A percentile compares a stretch with the other conserved stretches of the same genome.
phyloP scores from a whole-genome alignment of 768 basidiomycete species.

The Suillus luteus region DNA sequence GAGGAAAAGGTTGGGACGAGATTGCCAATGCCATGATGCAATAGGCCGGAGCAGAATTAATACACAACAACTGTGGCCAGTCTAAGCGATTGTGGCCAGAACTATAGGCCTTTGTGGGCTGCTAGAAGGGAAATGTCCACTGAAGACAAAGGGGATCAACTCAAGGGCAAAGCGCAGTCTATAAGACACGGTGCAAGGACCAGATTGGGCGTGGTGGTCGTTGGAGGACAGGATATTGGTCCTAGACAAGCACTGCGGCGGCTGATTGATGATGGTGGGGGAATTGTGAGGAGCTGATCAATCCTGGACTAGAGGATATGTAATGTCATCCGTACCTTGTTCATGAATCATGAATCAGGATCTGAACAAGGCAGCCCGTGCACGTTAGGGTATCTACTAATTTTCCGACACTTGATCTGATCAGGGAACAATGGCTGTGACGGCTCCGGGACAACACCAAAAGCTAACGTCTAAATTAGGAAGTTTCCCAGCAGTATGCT shows the following conservation, averaged over 20 bases:
- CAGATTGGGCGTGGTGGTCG: slow-evolving; percentile 10
- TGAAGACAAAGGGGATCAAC: slow-evolving; percentile 25
- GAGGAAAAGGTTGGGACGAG: slow-evolving; percentile 18
- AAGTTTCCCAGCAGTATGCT: background rate
- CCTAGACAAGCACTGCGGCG: background rate
- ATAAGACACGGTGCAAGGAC: slow-evolving; percentile 8
- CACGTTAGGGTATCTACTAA: background rate
- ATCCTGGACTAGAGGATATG: background rate
- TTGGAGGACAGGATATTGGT: slow-evolving; percentile 9
- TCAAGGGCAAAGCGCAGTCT: background rate
- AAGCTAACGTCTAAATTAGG: background rate
- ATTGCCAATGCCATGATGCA: slow-evolving; percentile 21
- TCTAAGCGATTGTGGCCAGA: slow-evolving; percentile 28
- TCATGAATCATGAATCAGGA: slow-evolving; percentile 19
- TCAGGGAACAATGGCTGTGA: slow-evolving; percentile 11
- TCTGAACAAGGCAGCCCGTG: slow-evolving; percentile 15
- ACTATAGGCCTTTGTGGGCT: slow-evolving; percentile 27
- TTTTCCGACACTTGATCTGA: background rate
- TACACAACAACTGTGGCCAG: slow-evolving; percentile 9
- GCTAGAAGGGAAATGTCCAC: background rate
- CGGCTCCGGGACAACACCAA: background rate
- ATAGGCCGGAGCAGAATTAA: slow-evolving; percentile 17
- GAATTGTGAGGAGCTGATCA: background rate
- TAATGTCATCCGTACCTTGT: slow-evolving; percentile 20
- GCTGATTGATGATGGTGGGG: background rate